A percentile compares a stretch with the other conserved stretches of the same genome.
Evolutionary conservation across 108 stramenopile genomes (phyloP).

Genomic region (Skeletonema costatum): DNA sequence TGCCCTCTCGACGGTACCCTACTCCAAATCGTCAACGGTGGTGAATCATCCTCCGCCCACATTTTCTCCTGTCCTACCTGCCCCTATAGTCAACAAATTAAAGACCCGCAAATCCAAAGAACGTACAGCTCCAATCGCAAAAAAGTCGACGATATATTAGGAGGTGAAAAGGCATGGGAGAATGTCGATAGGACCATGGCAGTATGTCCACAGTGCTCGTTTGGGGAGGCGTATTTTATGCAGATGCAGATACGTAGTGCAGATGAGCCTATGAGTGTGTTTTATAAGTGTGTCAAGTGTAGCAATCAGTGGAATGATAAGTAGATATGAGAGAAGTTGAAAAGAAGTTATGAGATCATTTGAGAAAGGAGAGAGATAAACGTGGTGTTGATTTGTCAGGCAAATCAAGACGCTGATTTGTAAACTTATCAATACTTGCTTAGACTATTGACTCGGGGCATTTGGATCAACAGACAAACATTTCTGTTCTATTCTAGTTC

Average conservation of each 20-base stretch:
- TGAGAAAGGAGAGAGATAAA: background rate
- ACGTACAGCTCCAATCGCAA: conserved; percentile 64
- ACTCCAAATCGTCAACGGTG: conserved; percentile 57
- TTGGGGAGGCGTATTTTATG: conserved; percentile 97
- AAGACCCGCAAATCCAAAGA: conserved; percentile 27
- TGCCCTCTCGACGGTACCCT: conserved; percentile 88
- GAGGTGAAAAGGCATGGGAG: conserved; percentile 97
- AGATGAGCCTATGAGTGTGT: conserved; percentile 97
- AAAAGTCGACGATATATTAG: conserved; percentile 95
- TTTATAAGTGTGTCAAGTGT: conserved; percentile 95
- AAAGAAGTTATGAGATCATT: background rate
- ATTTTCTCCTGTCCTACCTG: conserved; percentile 83
- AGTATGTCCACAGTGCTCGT: conserved; percentile 86
- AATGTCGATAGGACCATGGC: conserved; percentile 96
- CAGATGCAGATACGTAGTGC: conserved; percentile 97
- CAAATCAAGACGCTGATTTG: background rate
- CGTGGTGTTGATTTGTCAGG: too few species aligned
- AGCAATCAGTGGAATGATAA: conserved; percentile 92
- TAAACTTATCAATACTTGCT: background rate
- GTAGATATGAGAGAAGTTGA: conserved; percentile 27
- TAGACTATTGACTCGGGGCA: background rate
- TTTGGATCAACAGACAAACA: background rate
- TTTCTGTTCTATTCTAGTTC: background rate
- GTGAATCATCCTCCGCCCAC: conserved; percentile 16
- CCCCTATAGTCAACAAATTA: conserved; percentile 75